phyloP scores from a whole-genome alignment of 495 filamentous ascomycete species.

The Talaromyces borbonicus region DNA sequence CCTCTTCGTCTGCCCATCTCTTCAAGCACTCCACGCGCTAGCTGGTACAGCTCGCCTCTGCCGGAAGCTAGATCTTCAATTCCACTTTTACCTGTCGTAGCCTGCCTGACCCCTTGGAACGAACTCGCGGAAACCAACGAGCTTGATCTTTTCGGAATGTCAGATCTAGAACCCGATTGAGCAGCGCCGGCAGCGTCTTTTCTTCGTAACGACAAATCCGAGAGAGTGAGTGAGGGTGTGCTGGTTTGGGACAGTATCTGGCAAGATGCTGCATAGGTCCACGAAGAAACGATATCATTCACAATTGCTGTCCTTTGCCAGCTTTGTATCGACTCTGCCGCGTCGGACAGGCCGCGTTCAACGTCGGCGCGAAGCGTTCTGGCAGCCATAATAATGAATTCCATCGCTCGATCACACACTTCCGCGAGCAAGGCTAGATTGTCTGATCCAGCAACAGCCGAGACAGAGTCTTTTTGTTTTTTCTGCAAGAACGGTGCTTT shows the following conservation, averaged over 20 bases:
- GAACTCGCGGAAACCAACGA: conserved; percentile 24
- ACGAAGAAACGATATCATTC: conserved; percentile 76
- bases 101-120: not conserved
- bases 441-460: conserved; percentile 48
- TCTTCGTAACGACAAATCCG: conserved; percentile 43
- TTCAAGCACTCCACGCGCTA: conserved; percentile 71
- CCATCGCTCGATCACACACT: conserved; percentile 64
- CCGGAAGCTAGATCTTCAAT: conserved; percentile 74
- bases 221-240: conserved; percentile 56
- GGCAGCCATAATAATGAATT: conserved; percentile 71
- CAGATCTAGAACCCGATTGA: conserved; percentile 33
- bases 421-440: conserved; percentile 69
- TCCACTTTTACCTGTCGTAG: conserved; percentile 45
- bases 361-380: conserved; percentile 72
- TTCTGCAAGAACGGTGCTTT: conserved; percentile 42
- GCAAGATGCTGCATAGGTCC: conserved; percentile 69
- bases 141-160: conserved; percentile 34
- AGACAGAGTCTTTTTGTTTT: conserved; percentile 12
- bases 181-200: conserved; percentile 15
- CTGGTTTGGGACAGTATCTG: conserved; percentile 70
- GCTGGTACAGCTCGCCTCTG: conserved; percentile 68
- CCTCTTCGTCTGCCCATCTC: conserved; percentile 59
- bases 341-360: conserved; percentile 24
- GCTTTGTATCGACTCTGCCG: conserved; percentile 13
- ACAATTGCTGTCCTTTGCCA: conserved; percentile 43